Evolutionary conservation across 441 rosid genomes (phyloP), one percentile per base, ranked within the genome.

Genomic region (Eruca vesicaria): DNA sequence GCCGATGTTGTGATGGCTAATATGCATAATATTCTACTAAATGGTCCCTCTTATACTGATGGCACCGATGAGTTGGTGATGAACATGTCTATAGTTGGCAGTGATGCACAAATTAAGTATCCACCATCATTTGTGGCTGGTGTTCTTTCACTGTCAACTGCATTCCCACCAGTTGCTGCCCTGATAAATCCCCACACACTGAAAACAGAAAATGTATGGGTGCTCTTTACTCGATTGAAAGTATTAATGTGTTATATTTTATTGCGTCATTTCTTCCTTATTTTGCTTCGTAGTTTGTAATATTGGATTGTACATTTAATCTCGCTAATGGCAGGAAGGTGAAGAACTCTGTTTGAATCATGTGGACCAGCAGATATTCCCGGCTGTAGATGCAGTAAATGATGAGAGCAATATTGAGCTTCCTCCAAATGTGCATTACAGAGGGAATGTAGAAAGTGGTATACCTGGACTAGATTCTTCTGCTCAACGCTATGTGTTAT

Each of bases 1-100:
- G 97, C 98, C 26, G 98, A 94, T 77, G 93, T 96, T 59, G 99
- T 96, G 78, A 94, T 96, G 88, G 91, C 97, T 81, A 94, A 96
- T 77, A 96, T 96, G 97, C 81, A 84, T 77, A 80, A 92, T 84
- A 94, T 94, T 73, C 90, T 94, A 65, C 56, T 81, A 58, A 64
- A 48, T 48, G 77, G 65, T 66, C 75, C 60, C 60, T 82, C 89
- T 45, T 85, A 77, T 72, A 76, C 84, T 45, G 91, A 90, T 71
- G 92, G 84, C 77, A 88, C 81, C 38, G 89, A 88, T 79, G 89
- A 84, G 73, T 76, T 80, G 72, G 81, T 92, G 68, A 53, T 70
- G 78, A 81, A 87, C 82, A 89, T 93, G 89, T 83, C 84, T 79
- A 84, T 93, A 73, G 74, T 78, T 85, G 98, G 91, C 68, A 82